Evolutionary conservation across 345 rosid species (phyloP).

Genomic region (Pelargonium nanum): DNA sequence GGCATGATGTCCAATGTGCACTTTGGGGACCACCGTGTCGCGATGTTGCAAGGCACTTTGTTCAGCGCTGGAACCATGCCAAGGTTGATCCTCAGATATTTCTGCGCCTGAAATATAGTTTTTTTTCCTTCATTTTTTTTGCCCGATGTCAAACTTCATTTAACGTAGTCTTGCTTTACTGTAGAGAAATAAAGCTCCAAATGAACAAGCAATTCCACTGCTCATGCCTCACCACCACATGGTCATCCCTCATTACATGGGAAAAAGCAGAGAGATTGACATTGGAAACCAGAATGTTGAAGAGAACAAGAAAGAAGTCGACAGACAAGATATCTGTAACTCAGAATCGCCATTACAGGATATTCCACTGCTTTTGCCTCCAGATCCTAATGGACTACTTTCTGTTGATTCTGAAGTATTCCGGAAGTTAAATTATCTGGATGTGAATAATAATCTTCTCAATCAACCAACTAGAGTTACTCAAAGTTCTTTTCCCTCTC

Average conservation of each 20-base stretch:
- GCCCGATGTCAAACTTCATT: no score
- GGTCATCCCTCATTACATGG: slow-evolving; percentile 95
- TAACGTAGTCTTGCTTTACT: slow-evolving; percentile 7
- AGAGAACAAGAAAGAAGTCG: slow-evolving; percentile 21
- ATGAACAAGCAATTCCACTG: slow-evolving; percentile 72
- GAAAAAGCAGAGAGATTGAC: slow-evolving; percentile 50
- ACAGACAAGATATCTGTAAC: slow-evolving; percentile 36
- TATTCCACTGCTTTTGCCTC: slow-evolving; percentile 84
- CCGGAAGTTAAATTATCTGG: slow-evolving; percentile 10
- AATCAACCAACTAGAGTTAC: slow-evolving; percentile 7
- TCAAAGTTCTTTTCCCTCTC: slow-evolving; percentile 10
- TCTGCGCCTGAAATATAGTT: not conserved
- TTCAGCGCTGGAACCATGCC: slow-evolving; percentile 97
- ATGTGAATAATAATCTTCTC: slow-evolving; percentile 3
- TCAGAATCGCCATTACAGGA: slow-evolving; percentile 49
- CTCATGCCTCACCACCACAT: slow-evolving; percentile 90
- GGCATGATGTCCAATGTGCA: slow-evolving; percentile 97
- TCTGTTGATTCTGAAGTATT: slow-evolving; percentile 8
- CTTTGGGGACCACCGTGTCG: slow-evolving; percentile 96
- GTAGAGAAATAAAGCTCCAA: slow-evolving; percentile 83
- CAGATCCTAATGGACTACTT: slow-evolving; percentile 39
- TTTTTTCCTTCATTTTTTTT: not conserved
- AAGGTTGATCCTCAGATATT: slow-evolving; percentile 37
- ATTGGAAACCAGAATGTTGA: slow-evolving; percentile 30
- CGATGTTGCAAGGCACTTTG: slow-evolving; percentile 82